Conservation (phyloP, 2,329 filamentous ascomycete species). For the Aspergillus pseudoglaucus region DNA sequence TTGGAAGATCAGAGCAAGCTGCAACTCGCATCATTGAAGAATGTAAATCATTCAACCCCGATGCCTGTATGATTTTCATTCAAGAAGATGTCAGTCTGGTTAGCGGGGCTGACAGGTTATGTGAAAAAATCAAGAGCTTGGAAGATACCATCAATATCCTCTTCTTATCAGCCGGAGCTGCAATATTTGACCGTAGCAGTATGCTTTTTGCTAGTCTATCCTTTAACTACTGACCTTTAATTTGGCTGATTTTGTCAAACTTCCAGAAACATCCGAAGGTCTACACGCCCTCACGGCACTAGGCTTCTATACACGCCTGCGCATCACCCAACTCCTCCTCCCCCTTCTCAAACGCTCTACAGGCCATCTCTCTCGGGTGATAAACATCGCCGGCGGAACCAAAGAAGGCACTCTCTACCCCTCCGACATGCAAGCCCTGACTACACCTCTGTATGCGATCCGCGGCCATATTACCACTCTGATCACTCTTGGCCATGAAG, state of each 20-base stretch:
- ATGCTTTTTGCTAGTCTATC: constrained; percentile 1
- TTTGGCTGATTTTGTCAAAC: constrained; percentile 1
- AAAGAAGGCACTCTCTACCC: constrained; percentile 46
- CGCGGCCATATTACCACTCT: constrained; percentile 40
- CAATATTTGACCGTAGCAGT: constrained; percentile 28
- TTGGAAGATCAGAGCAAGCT: constrained; percentile 42
- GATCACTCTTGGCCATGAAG: constrained; percentile 45
- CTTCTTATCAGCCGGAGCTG: constrained; percentile 45
- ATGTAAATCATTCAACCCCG: constrained; percentile 39
- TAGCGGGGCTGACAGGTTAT: constrained; percentile 44
- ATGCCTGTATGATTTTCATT: constrained; percentile 43
- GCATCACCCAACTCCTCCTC: constrained; percentile 52
- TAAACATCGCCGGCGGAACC: constrained; percentile 51
- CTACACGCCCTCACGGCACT: constrained; percentile 49
- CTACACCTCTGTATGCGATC: constrained; percentile 32
- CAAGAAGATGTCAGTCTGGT: constrained; percentile 43
- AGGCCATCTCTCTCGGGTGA: constrained; percentile 44
- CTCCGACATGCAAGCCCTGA: constrained; percentile 41
- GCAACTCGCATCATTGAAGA: constrained; percentile 38
- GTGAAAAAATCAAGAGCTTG: constrained; percentile 44
- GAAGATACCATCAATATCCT: constrained; percentile 51
- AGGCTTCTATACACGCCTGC: constrained; percentile 52
- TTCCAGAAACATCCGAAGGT: constrained; percentile 51
- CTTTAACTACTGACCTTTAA: neutral
- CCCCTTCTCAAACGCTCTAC: constrained; percentile 47